These are phyloP conservation scores for Ogataea allantospora DNA, from an alignment of 805 yeast species.

Conservation along the genomic window DNA sequence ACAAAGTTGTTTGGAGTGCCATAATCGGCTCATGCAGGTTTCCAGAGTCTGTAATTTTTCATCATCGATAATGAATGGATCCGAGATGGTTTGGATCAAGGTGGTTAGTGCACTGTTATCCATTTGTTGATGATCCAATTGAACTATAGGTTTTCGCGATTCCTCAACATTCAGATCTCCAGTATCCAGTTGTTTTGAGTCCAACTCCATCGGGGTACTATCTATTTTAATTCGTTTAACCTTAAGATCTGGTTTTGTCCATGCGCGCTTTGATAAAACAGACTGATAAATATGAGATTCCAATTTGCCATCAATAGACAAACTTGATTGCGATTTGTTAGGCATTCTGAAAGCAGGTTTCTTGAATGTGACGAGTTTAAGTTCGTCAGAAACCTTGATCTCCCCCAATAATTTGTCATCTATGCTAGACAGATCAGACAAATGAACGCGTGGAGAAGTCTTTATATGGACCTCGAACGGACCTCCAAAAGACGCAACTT, in stretches of 20 bases:
- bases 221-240: slow-evolving; percentile 28
- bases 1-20: slow-evolving; percentile 16
- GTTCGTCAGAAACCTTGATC: slow-evolving; percentile 20
- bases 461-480: slow-evolving; percentile 27
- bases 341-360: slow-evolving; percentile 30
- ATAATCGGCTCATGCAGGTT: slow-evolving; percentile 20
- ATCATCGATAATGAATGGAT: slow-evolving; percentile 26
- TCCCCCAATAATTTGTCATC: slow-evolving; percentile 27
- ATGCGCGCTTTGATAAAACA: slow-evolving; percentile 18
- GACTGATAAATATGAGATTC: slow-evolving; percentile 18
- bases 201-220: slow-evolving; percentile 7
- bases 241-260: slow-evolving; percentile 29
- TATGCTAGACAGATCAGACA: slow-evolving; percentile 16
- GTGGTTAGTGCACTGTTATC: slow-evolving; percentile 1
- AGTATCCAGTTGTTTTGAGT: slow-evolving; percentile 2
- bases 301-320: slow-evolving; percentile 3
- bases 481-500: slow-evolving; percentile 27
- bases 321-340: background rate
- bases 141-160: background rate
- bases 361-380: slow-evolving; percentile 32
- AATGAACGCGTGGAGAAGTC: slow-evolving; percentile 4
- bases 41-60: slow-evolving; percentile 25
- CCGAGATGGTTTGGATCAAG: slow-evolving; percentile 9
- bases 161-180: background rate
- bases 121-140: slow-evolving; percentile 3